phyloP scores from a whole-genome alignment of 768 basidiomycete genomes.

The Lactifluus volemus region DNA sequence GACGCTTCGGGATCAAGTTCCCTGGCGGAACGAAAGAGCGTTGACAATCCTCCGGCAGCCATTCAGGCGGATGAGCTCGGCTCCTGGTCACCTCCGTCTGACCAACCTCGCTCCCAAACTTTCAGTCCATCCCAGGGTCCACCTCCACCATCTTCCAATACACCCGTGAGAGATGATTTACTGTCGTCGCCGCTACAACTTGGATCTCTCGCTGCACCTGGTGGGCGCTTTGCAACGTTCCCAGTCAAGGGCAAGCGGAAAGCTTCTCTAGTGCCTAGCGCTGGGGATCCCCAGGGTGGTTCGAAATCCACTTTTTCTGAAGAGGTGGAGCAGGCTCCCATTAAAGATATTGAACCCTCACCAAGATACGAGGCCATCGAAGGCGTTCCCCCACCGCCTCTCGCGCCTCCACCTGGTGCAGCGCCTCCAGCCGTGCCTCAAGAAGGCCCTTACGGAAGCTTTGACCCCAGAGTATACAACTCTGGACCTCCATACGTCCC shows the following conservation, averaged over 20 bases:
- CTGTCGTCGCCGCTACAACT: not conserved
- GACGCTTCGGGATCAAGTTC: not conserved
- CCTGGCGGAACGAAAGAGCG: not conserved
- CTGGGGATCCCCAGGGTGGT: conserved; percentile 12
- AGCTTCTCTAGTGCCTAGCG: conserved; percentile 11
- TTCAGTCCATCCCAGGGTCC: not conserved
- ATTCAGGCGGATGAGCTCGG: conserved; percentile 2
- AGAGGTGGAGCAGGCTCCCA: not conserved
- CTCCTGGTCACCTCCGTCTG: not conserved
- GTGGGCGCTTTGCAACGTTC: conserved; percentile 60
- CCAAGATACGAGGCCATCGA: conserved; percentile 32
- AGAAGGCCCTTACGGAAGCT: conserved; percentile 3
- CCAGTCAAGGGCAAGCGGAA: conserved; percentile 38
- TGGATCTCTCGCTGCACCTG: conserved; percentile 19
- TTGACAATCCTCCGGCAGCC: not conserved
- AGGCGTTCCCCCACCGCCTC: conserved; percentile 29
- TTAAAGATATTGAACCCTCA: conserved; percentile 24
- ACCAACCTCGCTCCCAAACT: not conserved
- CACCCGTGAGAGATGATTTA: not conserved
- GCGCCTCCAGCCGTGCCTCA: conserved; percentile 26
- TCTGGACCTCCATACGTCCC: conserved; percentile 6
- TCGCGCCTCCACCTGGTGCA: conserved; percentile 37
- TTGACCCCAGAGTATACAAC: not conserved
- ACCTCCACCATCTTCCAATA: not conserved
- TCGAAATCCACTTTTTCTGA: conserved; percentile 13